phyloP scores from a whole-genome alignment of 345 rosid genomes.

The Ceriops zippeliana region DNA sequence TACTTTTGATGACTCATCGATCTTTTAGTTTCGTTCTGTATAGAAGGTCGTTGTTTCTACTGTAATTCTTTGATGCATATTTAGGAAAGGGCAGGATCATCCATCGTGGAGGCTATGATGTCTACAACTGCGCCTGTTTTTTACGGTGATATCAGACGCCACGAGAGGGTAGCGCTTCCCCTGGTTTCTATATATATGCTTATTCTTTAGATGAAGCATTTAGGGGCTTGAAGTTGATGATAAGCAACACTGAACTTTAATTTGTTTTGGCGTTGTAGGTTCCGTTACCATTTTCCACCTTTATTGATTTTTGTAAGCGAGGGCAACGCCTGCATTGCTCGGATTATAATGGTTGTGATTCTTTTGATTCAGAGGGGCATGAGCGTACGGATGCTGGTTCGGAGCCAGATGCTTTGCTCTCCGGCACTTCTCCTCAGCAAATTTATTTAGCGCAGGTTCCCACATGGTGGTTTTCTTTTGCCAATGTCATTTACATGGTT shows the following conservation, averaged over 20 bases:
- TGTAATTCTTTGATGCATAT: not conserved
- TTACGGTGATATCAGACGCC: conserved; percentile 82
- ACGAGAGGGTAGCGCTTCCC: conserved; percentile 58
- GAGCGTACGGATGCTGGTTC: conserved; percentile 15
- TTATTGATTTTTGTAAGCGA: conserved; percentile 63
- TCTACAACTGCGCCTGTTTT: conserved; percentile 66
- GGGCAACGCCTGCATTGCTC: conserved; percentile 25
- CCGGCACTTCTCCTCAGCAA: conserved; percentile 44
- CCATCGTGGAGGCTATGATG: conserved; percentile 71
- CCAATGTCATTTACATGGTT: too few species aligned
- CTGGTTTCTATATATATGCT: not conserved
- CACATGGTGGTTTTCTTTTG: not conserved
- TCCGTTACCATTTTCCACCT: conserved; percentile 67
- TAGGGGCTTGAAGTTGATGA: conserved; percentile 10
- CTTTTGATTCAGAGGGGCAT: conserved; percentile 25
- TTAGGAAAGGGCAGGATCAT: conserved; percentile 64
- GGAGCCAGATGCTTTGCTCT: conserved; percentile 24
- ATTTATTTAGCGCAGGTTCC: conserved; percentile 83
- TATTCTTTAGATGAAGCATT: conserved; percentile 1
- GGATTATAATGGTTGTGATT: conserved; percentile 18
- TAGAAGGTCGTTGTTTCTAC: too few species aligned
- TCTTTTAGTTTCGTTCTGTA: not conserved
- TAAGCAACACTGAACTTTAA: not conserved
- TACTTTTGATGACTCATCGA: not conserved
- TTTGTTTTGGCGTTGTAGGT: conserved; percentile 38